phyloP scores from a whole-genome alignment of 805 yeast species.

The Monosporozyma aerobia region DNA sequence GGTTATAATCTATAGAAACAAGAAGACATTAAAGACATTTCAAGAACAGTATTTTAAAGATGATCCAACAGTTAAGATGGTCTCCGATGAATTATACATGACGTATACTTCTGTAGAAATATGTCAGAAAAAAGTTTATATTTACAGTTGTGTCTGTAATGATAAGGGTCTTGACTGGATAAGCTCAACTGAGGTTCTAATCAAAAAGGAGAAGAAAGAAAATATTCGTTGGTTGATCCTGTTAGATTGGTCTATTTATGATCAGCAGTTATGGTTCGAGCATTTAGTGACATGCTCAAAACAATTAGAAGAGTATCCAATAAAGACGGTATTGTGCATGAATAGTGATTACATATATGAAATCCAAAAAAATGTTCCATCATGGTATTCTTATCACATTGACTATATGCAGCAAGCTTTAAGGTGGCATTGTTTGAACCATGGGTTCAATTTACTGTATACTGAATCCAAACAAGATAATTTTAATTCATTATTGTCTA shows the following conservation, averaged over 20 bases:
- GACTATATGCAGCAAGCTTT: slow-evolving; percentile 21
- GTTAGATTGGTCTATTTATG: slow-evolving; percentile 17
- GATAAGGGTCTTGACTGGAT: not conserved
- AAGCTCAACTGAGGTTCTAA: not conserved
- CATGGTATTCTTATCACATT: slow-evolving; percentile 18
- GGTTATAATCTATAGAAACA: not conserved
- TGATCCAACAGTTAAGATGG: not conserved
- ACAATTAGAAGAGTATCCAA: not conserved
- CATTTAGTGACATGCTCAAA: slow-evolving; percentile 6
- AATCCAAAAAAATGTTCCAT: slow-evolving; percentile 12
- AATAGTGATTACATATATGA: slow-evolving; percentile 12
- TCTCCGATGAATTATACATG: not conserved
- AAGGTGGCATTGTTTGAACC: slow-evolving; percentile 14
- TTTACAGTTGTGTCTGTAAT: not conserved
- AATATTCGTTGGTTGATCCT: slow-evolving; percentile 9
- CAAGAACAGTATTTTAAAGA: not conserved
- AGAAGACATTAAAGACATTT: not conserved
- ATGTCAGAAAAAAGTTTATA: not conserved
- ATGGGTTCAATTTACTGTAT: slow-evolving; percentile 9
- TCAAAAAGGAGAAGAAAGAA: not conserved
- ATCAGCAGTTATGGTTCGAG: slow-evolving; percentile 17
- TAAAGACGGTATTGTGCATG: slow-evolving; percentile 9
- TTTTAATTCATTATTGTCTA: not conserved
- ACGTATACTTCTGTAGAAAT: not conserved
- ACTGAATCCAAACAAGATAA: slow-evolving; percentile 2